Base-by-base conservation (phyloP, 2,329 filamentous ascomycete species). In the Paramyrothecium roridum region DNA sequence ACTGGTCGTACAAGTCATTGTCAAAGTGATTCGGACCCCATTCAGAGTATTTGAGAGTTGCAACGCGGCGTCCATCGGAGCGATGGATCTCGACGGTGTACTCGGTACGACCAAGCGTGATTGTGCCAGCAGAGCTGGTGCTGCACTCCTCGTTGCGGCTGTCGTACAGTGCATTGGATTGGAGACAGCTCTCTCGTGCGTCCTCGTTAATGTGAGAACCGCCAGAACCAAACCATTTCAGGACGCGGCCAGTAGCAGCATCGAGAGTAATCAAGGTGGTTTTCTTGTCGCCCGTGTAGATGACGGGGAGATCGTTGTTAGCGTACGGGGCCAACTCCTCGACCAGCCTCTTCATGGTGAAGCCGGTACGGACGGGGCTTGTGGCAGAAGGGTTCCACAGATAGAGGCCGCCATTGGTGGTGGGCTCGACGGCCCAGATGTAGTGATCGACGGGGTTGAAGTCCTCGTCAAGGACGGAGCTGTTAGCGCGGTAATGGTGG, bases 1-100 rank as follows among this genome's bases (percentile, higher is more conserved):
- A 95, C 67, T 98, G 91, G 51, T 84, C 84, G 64, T 91, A 87
- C 8, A 99, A 84, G 68, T 99, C 95, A 59, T 84, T 84, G 71
- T 99, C 93, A 57, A 87, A 90, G 56, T 89, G 96, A 71, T 99
- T 99, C 16, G 93, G 90, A 1, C 86, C 87, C 95, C 95, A 99
- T 70, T 99, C 95, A 12, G 91, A 89, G 68, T 96, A 99, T 61
- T 86, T 93, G 62, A 99, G 84, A 0, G 91, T 96, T 65, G 92
- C 96, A 59, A 99, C 88, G 8, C 85, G 84, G 56, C 88, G 84
- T 2, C 88, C 87, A 62, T 89, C 83, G 48, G 81, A 83, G 57
- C 90, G 87, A 61, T 92, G 88, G 48, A 99, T 96, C 54, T 83
- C 86, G 57, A 99, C 88, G 7, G 85, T 93, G 72, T 99, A 99